Conservation (phyloP, 2,329 filamentous ascomycete species). For the Botrytis cinerea region DNA sequence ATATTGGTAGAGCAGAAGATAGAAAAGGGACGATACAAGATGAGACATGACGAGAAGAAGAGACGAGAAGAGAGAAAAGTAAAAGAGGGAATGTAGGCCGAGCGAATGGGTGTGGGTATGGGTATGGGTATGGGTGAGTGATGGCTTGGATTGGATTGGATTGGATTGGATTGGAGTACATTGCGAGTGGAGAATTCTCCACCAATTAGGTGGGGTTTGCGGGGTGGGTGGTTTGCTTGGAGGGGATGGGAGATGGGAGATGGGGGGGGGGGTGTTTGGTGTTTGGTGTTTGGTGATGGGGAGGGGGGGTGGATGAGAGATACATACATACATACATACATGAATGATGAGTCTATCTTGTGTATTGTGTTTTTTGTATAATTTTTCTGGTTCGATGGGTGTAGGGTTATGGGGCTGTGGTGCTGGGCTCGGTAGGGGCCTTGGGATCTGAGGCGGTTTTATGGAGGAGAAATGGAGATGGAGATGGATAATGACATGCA, state of each 20-base stretch:
- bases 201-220: not conserved
- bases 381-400: not conserved
- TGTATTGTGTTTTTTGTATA: not conserved
- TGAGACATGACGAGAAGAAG: too few species aligned
- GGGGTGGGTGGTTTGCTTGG: not conserved
- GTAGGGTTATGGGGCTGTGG: too few species aligned
- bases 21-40: too few species aligned
- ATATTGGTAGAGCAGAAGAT: too few species aligned
- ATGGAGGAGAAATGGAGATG: not conserved
- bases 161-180: not conserved
- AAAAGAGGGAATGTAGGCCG: not conserved
- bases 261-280: not conserved
- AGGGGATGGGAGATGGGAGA: too few species aligned
- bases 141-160: too few species aligned
- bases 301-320: not conserved
- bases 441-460: not conserved
- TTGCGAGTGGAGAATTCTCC: not conserved
- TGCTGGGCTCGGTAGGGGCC: too few species aligned
- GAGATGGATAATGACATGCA: too few species aligned
- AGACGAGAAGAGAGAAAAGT: too few species aligned
- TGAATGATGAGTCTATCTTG: not conserved
- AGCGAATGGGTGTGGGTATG: too few species aligned
- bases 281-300: too few species aligned
- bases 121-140: not conserved
- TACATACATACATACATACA: not conserved